phyloP scores from a whole-genome alignment of 2,329 filamentous ascomycete genomes.

The Sporothrix globosa region DNA sequence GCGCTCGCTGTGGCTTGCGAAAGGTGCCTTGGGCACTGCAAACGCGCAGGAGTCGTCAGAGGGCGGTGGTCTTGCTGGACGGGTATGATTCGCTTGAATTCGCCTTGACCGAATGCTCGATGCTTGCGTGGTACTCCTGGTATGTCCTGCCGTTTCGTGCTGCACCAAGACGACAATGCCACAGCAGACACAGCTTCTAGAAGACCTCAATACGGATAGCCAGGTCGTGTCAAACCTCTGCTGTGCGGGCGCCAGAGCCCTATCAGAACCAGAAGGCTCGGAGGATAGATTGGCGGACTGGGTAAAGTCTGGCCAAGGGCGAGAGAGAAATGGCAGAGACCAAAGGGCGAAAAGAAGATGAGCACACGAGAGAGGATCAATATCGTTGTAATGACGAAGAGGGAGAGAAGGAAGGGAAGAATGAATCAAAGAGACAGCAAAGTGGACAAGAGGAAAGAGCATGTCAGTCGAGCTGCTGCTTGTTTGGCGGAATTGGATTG shows the following conservation, averaged over 20 bases:
- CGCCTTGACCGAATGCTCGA: neutral
- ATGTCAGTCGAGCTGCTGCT: conserved; percentile 1
- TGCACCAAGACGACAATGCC: neutral
- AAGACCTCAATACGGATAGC: neutral
- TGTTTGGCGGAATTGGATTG: conserved; percentile 25
- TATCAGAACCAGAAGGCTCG: conserved; percentile 13
- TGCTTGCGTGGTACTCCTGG: neutral
- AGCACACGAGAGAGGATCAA: conserved; percentile 3
- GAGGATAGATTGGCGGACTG: conserved; percentile 29
- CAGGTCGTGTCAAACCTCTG: neutral
- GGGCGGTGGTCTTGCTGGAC: neutral
- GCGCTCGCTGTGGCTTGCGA: neutral
- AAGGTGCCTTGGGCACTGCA: neutral
- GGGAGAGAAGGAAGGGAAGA: neutral
- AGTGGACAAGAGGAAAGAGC: conserved; percentile 4
- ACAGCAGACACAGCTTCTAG: neutral
- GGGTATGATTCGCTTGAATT: neutral
- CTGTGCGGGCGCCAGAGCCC: neutral
- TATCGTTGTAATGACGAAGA: neutral
- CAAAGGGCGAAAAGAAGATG: neutral
- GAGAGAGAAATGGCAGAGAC: conserved; percentile 1
- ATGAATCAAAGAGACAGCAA: neutral
- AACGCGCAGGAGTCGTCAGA: neutral
- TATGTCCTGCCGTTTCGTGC: neutral
- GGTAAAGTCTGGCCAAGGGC: conserved; percentile 18